phyloP scores from a whole-genome alignment of 2,329 filamentous ascomycete species.

The Tolypocladium amazonense region DNA sequence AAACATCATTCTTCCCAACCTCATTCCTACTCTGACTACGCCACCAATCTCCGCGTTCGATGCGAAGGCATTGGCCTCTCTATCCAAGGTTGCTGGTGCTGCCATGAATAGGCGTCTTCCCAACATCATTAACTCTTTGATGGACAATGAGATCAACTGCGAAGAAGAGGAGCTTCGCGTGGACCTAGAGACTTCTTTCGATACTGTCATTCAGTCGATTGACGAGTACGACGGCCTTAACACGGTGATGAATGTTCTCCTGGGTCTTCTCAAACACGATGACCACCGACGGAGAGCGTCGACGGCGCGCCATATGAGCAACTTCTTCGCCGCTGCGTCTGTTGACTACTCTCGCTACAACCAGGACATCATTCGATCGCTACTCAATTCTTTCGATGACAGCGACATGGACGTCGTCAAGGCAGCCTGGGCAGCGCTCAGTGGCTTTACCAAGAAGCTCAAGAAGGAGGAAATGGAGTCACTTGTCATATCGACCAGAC shows the following conservation, averaged over 20 bases:
- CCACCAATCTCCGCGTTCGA: constrained; percentile 92
- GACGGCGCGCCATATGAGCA: constrained; percentile 69
- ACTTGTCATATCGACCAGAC: constrained; percentile 74
- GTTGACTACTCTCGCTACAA: constrained; percentile 94
- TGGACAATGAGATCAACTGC: constrained; percentile 79
- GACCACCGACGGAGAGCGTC: constrained; percentile 76
- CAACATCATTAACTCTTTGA: constrained; percentile 81
- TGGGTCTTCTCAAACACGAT: constrained; percentile 81
- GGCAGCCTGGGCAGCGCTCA: constrained; percentile 78
- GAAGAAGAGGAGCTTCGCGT: constrained; percentile 61
- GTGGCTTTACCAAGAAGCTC: constrained; percentile 76
- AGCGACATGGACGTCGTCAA: constrained; percentile 75
- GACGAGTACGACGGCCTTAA: constrained; percentile 96
- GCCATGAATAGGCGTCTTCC: constrained; percentile 87
- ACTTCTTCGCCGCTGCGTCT: constrained; percentile 71
- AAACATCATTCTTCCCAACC: constrained; percentile 92
- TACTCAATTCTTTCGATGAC: constrained; percentile 90
- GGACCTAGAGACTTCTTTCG: constrained; percentile 73
- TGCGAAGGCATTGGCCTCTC: constrained; percentile 81
- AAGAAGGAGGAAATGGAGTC: constrained; percentile 98
- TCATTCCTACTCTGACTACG: constrained; percentile 85
- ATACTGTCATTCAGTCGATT: constrained; percentile 82
- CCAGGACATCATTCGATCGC: constrained; percentile 81
- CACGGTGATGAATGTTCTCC: constrained; percentile 86
- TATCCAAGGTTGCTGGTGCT: constrained; percentile 81